phyloP scores from a whole-genome alignment of 805 yeast genomes.

The Ogataea populi-albae region DNA sequence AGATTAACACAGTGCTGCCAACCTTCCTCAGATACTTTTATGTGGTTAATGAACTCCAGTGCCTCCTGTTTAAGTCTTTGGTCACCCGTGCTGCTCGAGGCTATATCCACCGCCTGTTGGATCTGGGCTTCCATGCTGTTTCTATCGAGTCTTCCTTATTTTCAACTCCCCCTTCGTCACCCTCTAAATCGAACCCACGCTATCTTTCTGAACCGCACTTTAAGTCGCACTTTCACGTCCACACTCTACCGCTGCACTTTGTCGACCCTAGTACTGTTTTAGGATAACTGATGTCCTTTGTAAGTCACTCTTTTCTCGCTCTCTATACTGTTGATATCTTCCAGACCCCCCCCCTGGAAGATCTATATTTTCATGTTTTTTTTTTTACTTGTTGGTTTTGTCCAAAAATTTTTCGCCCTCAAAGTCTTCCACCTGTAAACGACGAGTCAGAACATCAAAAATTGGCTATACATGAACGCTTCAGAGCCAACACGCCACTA shows the following conservation, averaged over 20 bases:
- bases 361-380: constrained; percentile 1
- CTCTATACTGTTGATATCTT: not conserved
- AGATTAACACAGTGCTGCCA: constrained; percentile 54
- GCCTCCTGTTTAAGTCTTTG: constrained; percentile 60
- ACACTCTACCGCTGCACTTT: too few relatives aligned
- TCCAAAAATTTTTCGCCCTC: constrained; percentile 2
- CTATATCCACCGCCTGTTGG: constrained; percentile 84
- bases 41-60: constrained; percentile 48
- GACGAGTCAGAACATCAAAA: too few relatives aligned
- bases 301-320: not conserved
- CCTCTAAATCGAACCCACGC: too few relatives aligned
- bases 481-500: too few relatives aligned
- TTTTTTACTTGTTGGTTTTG: constrained; percentile 1
- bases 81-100: constrained; percentile 68
- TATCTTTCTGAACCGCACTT: too few relatives aligned
- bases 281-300: not conserved
- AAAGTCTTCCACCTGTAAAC: too few relatives aligned
- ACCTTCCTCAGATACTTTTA: constrained; percentile 53
- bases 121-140: constrained; percentile 52
- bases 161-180: not conserved
- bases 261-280: too few relatives aligned
- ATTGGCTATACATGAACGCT: too few relatives aligned
- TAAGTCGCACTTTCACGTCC: too few relatives aligned
- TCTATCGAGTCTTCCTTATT: not conserved
- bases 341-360: constrained; percentile 2